Evolutionary conservation across 768 basidiomycete genomes (phyloP).

Genomic region (Dioszegia hungarica): DNA sequence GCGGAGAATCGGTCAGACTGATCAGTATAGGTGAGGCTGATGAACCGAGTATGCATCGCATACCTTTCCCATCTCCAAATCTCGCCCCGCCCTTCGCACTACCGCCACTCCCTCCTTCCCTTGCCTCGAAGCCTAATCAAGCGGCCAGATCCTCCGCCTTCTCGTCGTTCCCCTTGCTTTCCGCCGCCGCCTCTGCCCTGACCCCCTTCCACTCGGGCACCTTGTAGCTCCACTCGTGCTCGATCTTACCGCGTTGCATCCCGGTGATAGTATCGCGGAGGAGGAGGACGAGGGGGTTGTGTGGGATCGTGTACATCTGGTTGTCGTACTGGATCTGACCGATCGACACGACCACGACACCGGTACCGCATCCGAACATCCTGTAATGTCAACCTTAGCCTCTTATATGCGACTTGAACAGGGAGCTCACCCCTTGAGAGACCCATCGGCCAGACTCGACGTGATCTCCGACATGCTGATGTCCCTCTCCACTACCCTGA

Average conservation of each 20-base stretch:
- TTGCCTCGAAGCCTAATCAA: background rate
- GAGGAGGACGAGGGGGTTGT: slow-evolving; percentile 31
- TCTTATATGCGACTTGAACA: too few species aligned
- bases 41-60: too few species aligned
- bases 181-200: background rate
- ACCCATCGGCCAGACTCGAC: slow-evolving; percentile 23
- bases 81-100: too few species aligned
- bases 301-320: slow-evolving; percentile 25
- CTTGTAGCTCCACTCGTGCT: slow-evolving; percentile 33
- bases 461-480: slow-evolving; percentile 40
- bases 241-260: slow-evolving; percentile 36
- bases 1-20: too few species aligned
- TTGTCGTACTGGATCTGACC: slow-evolving; percentile 33
- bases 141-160: slow-evolving; percentile 1
- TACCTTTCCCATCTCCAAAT: too few species aligned
- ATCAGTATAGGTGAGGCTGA: too few species aligned
- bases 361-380: slow-evolving; percentile 44
- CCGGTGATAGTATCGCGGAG: slow-evolving; percentile 38
- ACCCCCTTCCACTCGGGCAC: slow-evolving; percentile 34
- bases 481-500: slow-evolving; percentile 40
- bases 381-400: slow-evolving; percentile 13
- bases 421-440: slow-evolving; percentile 38
- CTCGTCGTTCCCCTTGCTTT: slow-evolving; percentile 6
- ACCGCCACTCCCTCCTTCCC: too few species aligned
- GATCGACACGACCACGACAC: slow-evolving; percentile 37